phyloP scores from a whole-genome alignment of 805 yeast genomes.

The Candida xiaguanensis region DNA sequence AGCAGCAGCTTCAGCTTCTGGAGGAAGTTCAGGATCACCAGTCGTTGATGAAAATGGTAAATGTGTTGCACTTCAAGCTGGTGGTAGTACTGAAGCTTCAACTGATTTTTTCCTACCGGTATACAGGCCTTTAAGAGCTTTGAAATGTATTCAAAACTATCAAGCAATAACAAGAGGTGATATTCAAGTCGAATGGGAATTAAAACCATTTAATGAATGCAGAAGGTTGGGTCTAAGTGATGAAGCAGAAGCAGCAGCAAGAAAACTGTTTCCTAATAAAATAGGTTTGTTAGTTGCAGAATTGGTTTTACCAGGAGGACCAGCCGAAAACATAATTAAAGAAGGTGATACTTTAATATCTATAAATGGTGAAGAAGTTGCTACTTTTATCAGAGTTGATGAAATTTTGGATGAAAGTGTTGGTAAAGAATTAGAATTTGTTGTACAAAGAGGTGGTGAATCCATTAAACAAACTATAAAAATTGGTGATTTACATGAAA shows the following conservation, averaged over 20 bases:
- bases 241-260: constrained; percentile 67
- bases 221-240: constrained; percentile 76
- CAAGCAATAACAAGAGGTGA: constrained; percentile 80
- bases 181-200: constrained; percentile 83
- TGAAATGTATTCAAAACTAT: constrained; percentile 61
- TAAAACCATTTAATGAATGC: constrained; percentile 89
- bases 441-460: constrained; percentile 73
- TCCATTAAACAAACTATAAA: constrained; percentile 46
- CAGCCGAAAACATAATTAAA: constrained; percentile 65
- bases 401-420: constrained; percentile 73
- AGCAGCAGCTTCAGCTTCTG: constrained; percentile 94
- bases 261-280: constrained; percentile 64
- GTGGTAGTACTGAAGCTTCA: constrained; percentile 87
- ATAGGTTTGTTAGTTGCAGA: constrained; percentile 85
- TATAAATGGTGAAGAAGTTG: constrained; percentile 59
- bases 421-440: constrained; percentile 52
- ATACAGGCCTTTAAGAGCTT: constrained; percentile 77
- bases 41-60: constrained; percentile 87
- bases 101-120: constrained; percentile 91
- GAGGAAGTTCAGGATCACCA: constrained; percentile 95
- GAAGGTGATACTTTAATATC: constrained; percentile 86
- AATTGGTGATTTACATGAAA: constrained; percentile 74
- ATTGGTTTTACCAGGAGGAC: constrained; percentile 79
- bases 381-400: constrained; percentile 77
- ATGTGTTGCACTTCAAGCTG: constrained; percentile 92